Conservation (phyloP, 2,329 filamentous ascomycete species). For the Paradendryphiella salina region DNA sequence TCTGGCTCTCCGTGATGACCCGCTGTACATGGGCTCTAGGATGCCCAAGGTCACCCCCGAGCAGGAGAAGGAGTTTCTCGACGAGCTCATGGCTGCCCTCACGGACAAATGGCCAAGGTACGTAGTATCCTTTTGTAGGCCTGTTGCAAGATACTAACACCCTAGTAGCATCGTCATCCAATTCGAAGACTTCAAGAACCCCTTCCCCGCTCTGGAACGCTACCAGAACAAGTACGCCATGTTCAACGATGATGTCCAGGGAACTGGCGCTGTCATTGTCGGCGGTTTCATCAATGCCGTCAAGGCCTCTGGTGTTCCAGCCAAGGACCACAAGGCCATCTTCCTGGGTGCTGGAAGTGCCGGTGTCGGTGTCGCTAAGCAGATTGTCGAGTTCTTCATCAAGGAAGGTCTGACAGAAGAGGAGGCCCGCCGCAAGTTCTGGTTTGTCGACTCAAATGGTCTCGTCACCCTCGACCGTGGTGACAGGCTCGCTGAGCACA, state of each 20-base stretch:
- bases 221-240: conserved; percentile 89
- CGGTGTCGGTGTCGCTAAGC: conserved; percentile 95
- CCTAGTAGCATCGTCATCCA: conserved; percentile 71
- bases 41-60: conserved; percentile 76
- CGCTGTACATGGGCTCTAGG: conserved; percentile 89
- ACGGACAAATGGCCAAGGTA: conserved; percentile 73
- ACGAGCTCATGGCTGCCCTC: conserved; percentile 93
- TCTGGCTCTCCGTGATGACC: conserved; percentile 69
- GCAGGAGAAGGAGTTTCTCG: conserved; percentile 88
- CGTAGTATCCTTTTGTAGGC: conserved; percentile 36
- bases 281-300: conserved; percentile 77
- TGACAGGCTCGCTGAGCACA: conserved; percentile 90
- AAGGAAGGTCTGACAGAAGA: conserved; percentile 87
- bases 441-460: conserved; percentile 95
- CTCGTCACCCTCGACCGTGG: conserved; percentile 91
- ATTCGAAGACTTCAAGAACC: conserved; percentile 97
- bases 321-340: conserved; percentile 89
- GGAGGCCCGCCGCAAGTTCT: conserved; percentile 88
- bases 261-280: conserved; percentile 92
- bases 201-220: conserved; percentile 88
- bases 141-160: conserved; percentile 35
- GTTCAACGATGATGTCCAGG: conserved; percentile 99
- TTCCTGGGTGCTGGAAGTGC: conserved; percentile 96
- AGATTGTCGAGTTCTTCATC: conserved; percentile 96
- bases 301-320: conserved; percentile 79